Evolutionary conservation across 1,284 basidiomycete species (phyloP).

Genomic region (Fomitiporia mediterranea): DNA sequence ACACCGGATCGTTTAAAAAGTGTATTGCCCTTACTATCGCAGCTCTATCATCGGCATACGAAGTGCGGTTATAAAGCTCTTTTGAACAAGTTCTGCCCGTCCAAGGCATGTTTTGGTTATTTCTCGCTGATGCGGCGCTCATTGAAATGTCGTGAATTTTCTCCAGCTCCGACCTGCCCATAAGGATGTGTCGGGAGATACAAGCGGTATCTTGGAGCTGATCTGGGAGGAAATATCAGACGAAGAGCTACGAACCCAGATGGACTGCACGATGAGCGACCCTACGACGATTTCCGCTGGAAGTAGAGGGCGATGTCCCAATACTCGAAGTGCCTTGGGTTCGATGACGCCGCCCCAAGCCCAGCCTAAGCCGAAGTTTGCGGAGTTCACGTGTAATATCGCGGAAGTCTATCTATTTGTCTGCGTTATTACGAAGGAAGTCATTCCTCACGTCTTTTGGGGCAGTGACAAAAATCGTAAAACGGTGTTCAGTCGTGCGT

Average conservation of each 20-base stretch:
- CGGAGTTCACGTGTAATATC: slow-evolving; percentile 67
- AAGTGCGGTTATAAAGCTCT: slow-evolving; percentile 69
- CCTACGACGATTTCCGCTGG: background rate
- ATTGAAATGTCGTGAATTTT: background rate
- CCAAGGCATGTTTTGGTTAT: slow-evolving; percentile 47
- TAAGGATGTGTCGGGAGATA: slow-evolving; percentile 7
- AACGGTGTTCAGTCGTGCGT: slow-evolving; percentile 57
- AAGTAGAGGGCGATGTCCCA: background rate
- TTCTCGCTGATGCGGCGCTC: background rate
- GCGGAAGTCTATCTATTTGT: slow-evolving; percentile 70
- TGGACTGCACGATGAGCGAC: slow-evolving; percentile 4
- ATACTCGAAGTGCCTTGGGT: background rate
- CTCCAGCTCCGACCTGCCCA: slow-evolving; percentile 10
- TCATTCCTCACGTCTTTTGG: slow-evolving; percentile 78
- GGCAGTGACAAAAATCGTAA: slow-evolving; percentile 72
- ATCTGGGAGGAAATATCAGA: slow-evolving; percentile 61
- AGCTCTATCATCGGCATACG: slow-evolving; percentile 62
- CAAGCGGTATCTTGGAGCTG: slow-evolving; percentile 46
- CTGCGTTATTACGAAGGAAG: slow-evolving; percentile 58
- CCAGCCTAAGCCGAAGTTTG: slow-evolving; percentile 68
- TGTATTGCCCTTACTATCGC: slow-evolving; percentile 50
- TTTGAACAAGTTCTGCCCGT: slow-evolving; percentile 65
- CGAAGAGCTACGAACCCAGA: slow-evolving; percentile 47
- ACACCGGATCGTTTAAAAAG: slow-evolving; percentile 71
- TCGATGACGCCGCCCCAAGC: slow-evolving; percentile 42